Percentiles rank a stretch among this genome's conserved stretches.
Evolutionary conservation across 2,329 filamentous ascomycete genomes (phyloP).

Genomic region (Fusarium sp.): DNA sequence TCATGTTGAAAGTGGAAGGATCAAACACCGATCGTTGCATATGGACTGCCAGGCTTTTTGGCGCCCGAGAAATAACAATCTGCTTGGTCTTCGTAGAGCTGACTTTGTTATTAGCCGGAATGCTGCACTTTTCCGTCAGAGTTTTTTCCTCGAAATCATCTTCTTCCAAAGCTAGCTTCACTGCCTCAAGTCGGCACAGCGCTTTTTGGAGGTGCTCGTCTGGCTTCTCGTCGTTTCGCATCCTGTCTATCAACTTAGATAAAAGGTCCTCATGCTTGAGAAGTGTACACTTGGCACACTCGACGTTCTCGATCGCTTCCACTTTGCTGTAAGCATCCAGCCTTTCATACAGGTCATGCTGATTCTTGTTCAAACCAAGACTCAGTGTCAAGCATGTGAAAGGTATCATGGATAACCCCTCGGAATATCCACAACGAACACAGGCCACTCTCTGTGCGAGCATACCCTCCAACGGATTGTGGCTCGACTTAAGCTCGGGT

Average conservation of each 20-base stretch:
- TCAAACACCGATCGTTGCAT: slow-evolving; percentile 94
- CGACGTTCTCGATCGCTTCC: slow-evolving; percentile 87
- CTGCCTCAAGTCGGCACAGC: slow-evolving; percentile 67
- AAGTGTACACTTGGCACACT: slow-evolving; percentile 91
- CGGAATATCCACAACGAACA: slow-evolving; percentile 83
- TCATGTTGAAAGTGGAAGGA: slow-evolving; percentile 79
- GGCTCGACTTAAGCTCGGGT: slow-evolving; percentile 54
- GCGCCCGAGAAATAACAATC: slow-evolving; percentile 83
- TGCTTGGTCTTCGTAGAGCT: slow-evolving; percentile 89
- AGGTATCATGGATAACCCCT: slow-evolving; percentile 88
- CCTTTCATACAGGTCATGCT: slow-evolving; percentile 80
- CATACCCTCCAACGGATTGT: slow-evolving; percentile 87
- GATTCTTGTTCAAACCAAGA: slow-evolving; percentile 69
- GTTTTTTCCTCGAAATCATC: slow-evolving; percentile 82
- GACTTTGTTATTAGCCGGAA: slow-evolving; percentile 73
- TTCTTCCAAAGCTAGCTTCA: slow-evolving; percentile 78
- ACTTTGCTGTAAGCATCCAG: slow-evolving; percentile 86
- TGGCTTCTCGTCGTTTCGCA: slow-evolving; percentile 49
- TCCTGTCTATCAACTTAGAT: slow-evolving; percentile 57
- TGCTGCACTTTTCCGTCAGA: slow-evolving; percentile 71
- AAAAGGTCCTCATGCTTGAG: slow-evolving; percentile 64
- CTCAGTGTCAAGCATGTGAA: slow-evolving; percentile 95
- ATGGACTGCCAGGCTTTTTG: slow-evolving; percentile 84
- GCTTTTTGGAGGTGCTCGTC: slow-evolving; percentile 64
- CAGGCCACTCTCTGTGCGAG: slow-evolving; percentile 91